Evolutionary conservation across 2,329 filamentous ascomycete species (phyloP).

Genomic region (Pyrenophora graminea): DNA sequence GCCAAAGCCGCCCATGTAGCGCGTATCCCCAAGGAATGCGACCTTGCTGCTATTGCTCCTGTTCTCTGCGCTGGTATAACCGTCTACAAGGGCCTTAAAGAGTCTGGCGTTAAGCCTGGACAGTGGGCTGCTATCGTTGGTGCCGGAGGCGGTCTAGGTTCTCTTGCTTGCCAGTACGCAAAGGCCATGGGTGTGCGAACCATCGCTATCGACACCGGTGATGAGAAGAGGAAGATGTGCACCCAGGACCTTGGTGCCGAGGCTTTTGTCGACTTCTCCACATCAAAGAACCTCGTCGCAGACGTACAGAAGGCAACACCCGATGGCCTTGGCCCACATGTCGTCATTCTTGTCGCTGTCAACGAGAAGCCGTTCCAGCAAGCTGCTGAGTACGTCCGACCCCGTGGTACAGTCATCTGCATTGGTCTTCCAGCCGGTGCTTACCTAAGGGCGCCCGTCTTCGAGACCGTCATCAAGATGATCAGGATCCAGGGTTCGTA

Average conservation of each 20-base stretch:
- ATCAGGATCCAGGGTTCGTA: slow-evolving; percentile 86
- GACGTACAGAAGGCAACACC: slow-evolving; percentile 81
- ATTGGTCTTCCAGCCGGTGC: slow-evolving; percentile 83
- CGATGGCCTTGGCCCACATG: slow-evolving; percentile 83
- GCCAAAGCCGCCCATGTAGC: slow-evolving; percentile 86
- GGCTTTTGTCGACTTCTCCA: slow-evolving; percentile 79
- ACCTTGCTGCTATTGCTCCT: slow-evolving; percentile 77
- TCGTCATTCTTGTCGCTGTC: slow-evolving; percentile 83
- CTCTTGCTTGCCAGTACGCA: slow-evolving; percentile 82
- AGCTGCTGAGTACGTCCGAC: slow-evolving; percentile 83
- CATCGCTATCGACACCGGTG: slow-evolving; percentile 82
- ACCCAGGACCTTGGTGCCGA: slow-evolving; percentile 69
- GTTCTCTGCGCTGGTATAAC: slow-evolving; percentile 85
- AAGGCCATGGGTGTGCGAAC: slow-evolving; percentile 84
- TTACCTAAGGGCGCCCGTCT: slow-evolving; percentile 80
- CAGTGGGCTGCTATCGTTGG: slow-evolving; percentile 84
- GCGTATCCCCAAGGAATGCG: slow-evolving; percentile 75
- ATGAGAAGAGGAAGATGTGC: slow-evolving; percentile 76
- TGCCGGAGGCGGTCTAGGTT: slow-evolving; percentile 81
- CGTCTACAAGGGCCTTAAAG: slow-evolving; percentile 90
- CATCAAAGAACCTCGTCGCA: slow-evolving; percentile 74
- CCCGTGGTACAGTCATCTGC: slow-evolving; percentile 80
- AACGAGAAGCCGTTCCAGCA: slow-evolving; percentile 95
- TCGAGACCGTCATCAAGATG: slow-evolving; percentile 88
- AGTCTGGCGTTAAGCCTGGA: slow-evolving; percentile 73